phyloP scores from a whole-genome alignment of 192 early-diverging fungal genomes.

The Spinellus fusiger region DNA sequence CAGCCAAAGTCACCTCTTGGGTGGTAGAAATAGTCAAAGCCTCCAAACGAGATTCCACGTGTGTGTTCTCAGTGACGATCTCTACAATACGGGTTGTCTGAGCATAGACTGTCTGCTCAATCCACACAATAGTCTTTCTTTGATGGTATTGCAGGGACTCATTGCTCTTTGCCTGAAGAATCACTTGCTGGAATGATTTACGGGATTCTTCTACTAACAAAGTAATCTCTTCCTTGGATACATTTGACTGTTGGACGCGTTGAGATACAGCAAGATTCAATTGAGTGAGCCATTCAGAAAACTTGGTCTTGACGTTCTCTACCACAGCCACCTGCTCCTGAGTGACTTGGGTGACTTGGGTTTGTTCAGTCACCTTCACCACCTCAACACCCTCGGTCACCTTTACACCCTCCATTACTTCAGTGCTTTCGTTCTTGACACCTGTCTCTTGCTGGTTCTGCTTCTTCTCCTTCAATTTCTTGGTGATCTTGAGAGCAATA shows the following conservation, averaged over 20 bases:
- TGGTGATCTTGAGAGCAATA: constrained; percentile 5
- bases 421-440: not conserved
- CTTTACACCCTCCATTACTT: not conserved
- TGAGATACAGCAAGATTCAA: constrained; percentile 1
- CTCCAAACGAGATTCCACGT: not conserved
- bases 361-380: not conserved
- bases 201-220: constrained; percentile 4
- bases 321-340: not conserved
- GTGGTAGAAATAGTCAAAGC: constrained; percentile 3
- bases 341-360: not conserved
- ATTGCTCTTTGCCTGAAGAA: constrained; percentile 1
- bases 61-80: not conserved
- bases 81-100: constrained; percentile 16
- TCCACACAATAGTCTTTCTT: constrained; percentile 7
- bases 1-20: constrained; percentile 5
- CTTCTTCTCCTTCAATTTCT: constrained; percentile 9
- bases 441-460: not conserved
- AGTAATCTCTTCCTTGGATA: constrained; percentile 7
- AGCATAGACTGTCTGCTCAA: constrained; percentile 9
- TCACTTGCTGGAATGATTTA: not conserved
- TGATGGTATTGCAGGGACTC: constrained; percentile 2
- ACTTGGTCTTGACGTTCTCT: constrained; percentile 6
- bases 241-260: not conserved
- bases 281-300: constrained; percentile 5
- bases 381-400: not conserved